Percentiles rank a stretch among this genome's conserved stretches.
These are phyloP conservation scores for Cyberlindnera nakhonratchasimensis DNA, from an alignment of 805 yeast genomes.

Conservation along the genomic window DNA sequence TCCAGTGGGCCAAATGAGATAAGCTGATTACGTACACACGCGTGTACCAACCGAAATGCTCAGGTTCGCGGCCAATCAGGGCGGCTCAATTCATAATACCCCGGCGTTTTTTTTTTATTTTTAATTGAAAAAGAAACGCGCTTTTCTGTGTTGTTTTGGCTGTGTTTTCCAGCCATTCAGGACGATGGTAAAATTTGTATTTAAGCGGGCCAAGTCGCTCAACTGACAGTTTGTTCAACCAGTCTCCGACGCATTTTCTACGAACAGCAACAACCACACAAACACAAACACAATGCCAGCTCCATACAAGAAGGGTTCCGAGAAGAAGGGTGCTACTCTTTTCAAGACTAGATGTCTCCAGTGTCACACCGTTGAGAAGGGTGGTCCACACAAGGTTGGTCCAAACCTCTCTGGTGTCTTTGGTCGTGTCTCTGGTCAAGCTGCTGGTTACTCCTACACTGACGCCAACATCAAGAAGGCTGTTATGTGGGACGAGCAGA, in stretches of 20 bases:
- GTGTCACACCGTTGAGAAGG: conserved; percentile 95
- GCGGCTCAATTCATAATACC: conserved; percentile 26
- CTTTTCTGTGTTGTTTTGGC: too few relatives aligned
- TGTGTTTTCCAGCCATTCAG: conserved; percentile 24
- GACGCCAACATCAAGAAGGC: conserved; percentile 98
- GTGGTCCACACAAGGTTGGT: conserved; percentile 98
- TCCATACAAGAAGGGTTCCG: conserved; percentile 50
- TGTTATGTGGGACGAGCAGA: conserved; percentile 81
- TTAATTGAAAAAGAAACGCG: too few relatives aligned
- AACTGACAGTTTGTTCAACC: not conserved
- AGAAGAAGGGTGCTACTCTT: conserved; percentile 94
- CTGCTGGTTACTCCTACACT: conserved; percentile 92
- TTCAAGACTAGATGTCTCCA: conserved; percentile 99
- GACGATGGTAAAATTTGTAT: conserved; percentile 12
- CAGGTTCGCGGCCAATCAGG: conserved; percentile 22
- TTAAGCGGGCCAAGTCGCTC: conserved; percentile 10
- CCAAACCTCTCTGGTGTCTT: conserved; percentile 96
- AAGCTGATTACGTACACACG: too few relatives aligned
- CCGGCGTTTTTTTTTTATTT: conserved; percentile 5
- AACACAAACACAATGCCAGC: conserved; percentile 28
- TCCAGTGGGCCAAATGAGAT: too few relatives aligned
- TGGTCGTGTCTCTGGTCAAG: conserved; percentile 89
- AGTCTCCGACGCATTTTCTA: not conserved
- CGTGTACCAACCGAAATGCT: too few relatives aligned
- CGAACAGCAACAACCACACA: too few relatives aligned